Conservation (phyloP, 73 alveolate species). For the Paramecium sexaurelia region DNA sequence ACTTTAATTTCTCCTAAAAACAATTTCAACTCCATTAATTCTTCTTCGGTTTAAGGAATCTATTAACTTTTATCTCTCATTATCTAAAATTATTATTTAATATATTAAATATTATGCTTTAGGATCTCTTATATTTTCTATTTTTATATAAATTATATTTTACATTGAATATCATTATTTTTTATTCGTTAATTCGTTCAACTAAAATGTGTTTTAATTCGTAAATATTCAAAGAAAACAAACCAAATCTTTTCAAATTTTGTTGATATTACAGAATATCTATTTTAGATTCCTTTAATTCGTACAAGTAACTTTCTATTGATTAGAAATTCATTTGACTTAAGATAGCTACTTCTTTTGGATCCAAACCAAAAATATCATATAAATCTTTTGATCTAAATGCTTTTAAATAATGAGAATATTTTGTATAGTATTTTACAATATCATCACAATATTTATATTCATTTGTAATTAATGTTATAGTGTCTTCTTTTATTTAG, state of each 20-base stretch:
- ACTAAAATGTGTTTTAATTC: not conserved
- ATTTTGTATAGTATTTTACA: not conserved
- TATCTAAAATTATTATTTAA: not conserved
- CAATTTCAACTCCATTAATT: not conserved
- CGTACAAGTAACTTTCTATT: not conserved
- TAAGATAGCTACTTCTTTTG: not conserved
- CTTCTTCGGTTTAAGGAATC: not conserved
- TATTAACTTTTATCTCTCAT: not conserved
- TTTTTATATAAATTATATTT: not conserved
- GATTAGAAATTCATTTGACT: not conserved
- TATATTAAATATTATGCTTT: constrained; percentile 12
- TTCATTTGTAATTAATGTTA: not conserved
- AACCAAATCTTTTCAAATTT: not conserved
- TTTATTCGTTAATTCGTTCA: not conserved
- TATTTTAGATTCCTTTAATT: not conserved
- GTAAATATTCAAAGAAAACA: not conserved
- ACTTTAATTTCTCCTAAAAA: constrained; percentile 33
- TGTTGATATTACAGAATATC: not conserved
- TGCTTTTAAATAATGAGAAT: not conserved
- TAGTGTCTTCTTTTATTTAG: not conserved
- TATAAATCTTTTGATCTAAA: not conserved
- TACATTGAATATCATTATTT: not conserved
- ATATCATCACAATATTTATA: constrained; percentile 11
- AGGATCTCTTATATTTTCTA: constrained; percentile 2
- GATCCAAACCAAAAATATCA: not conserved